Conservation (phyloP, 805 yeast genomes). For the Allodekkera sacchari region DNA sequence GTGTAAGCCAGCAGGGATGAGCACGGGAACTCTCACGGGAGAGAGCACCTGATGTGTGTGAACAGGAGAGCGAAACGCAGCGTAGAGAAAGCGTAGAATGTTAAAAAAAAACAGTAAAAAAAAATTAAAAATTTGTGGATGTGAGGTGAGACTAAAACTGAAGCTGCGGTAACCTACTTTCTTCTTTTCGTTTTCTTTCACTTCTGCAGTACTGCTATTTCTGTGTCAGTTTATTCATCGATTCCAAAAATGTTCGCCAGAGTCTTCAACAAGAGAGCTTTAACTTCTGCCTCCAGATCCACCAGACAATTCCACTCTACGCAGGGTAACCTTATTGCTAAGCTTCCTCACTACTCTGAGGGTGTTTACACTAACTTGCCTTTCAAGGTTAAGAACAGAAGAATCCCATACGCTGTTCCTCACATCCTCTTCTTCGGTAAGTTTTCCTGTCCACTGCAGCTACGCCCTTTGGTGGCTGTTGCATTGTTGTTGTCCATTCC, state of each 20-base stretch:
- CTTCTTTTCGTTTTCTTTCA: slow-evolving; percentile 1
- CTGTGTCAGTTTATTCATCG: not conserved
- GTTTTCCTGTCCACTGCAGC: too few relatives aligned
- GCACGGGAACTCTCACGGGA: too few relatives aligned
- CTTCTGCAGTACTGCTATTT: not conserved
- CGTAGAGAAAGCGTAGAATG: too few relatives aligned
- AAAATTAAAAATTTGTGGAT: too few relatives aligned
- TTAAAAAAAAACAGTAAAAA: too few relatives aligned
- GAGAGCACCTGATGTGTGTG: too few relatives aligned
- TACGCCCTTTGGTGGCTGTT: too few relatives aligned
- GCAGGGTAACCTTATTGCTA: too few relatives aligned
- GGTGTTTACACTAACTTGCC: slow-evolving; percentile 93
- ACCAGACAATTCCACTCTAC: slow-evolving; percentile 45
- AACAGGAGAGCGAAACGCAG: too few relatives aligned
- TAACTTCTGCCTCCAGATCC: slow-evolving; percentile 4
- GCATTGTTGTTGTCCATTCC: not conserved
- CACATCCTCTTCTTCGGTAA: slow-evolving; percentile 73
- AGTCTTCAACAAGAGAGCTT: slow-evolving; percentile 13
- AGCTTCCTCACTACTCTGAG: slow-evolving; percentile 48
- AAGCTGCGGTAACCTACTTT: slow-evolving; percentile 2
- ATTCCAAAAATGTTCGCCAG: slow-evolving; percentile 21
- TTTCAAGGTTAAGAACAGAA: slow-evolving; percentile 89
- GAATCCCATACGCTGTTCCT: slow-evolving; percentile 75
- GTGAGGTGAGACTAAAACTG: not conserved
- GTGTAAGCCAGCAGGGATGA: too few relatives aligned